A percentile compares a stretch with the other conserved stretches of the same genome.
Evolutionary conservation across 2,329 filamentous ascomycete species (phyloP).

Genomic region (Talaromyces piceae): DNA sequence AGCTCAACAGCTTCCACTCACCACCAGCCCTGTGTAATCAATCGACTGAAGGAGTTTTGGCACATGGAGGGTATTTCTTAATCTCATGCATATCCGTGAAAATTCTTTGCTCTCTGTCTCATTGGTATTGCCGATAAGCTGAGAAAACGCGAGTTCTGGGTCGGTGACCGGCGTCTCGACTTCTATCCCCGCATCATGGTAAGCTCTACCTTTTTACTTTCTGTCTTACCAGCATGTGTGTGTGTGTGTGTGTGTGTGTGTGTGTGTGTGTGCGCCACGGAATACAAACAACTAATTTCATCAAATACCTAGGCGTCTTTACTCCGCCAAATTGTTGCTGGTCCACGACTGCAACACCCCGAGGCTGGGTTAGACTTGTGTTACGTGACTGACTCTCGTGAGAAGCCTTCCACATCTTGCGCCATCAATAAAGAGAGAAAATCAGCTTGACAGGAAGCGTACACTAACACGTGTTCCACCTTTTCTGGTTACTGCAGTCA

Average conservation of each 20-base stretch:
- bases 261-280: neutral
- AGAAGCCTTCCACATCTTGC: constrained; percentile 5
- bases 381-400: constrained; percentile 78
- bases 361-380: constrained; percentile 89
- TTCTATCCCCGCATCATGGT: neutral
- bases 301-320: constrained; percentile 53
- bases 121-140: neutral
- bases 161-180: neutral
- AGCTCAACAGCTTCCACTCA: neutral
- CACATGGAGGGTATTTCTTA: no score
- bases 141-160: neutral
- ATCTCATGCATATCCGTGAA: no score
- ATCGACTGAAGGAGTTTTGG: no score
- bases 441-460: neutral
- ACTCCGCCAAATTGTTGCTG: constrained; percentile 83
- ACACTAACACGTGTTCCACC: neutral
- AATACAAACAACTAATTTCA: neutral
- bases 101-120: neutral
- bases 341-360: constrained; percentile 72
- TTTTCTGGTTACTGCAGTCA: constrained; percentile 39
- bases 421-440: neutral
- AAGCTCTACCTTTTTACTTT: neutral
- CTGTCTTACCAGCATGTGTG: neutral
- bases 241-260: no score
- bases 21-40: no score